Base-by-base conservation (phyloP, 2,329 filamentous ascomycete species). In the Emergomyces africanus region DNA sequence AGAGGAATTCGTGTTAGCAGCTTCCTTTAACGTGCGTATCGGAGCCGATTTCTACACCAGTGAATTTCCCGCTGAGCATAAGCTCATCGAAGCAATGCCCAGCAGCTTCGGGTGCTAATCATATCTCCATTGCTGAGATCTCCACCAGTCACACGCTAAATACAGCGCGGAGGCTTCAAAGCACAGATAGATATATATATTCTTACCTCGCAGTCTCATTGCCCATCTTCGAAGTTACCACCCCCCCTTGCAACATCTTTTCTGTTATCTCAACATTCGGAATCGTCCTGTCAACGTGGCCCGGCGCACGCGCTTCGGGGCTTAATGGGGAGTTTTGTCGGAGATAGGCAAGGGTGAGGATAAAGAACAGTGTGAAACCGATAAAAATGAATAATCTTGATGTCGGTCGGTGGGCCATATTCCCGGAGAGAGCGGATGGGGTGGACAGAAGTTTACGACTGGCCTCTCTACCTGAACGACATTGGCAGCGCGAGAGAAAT, bases 121-220 rank as follows among this genome's bases (percentile, higher is more conserved):
- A 10, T 3, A 14, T 5, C 6, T 25, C 23, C 10, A 49, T 25
- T 28, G 30, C 9, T n/a, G 39, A 50, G 15, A 49, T 25, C 33
- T 51, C 20, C 48, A 39, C 49, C 10, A 25, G 37, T n/a, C 44
- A 35, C 51, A 51, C 39, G n/a, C n/a, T n/a, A 56, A 49, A 35
- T 28, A 25, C 25, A 35, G 42, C 14, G 57, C 37, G 46, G 44
- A 46, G 8, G 6, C 48, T 8, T n/a, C 48, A 50, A 46, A 35
- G 6, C 1, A 23, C 20, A 10, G 28, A 54, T 18, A 56, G 33
- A n/a, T 20, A 54, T 18, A 56, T 30, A n/a, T 20, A 28, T 15
- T 14, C 69, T 64, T 70, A 77, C 74, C 78, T 79, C 15, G 72
- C 71, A 4, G 77, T 79, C 61, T 74, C 77, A 63, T 79, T 79